Evolutionary conservation across 768 basidiomycete species (phyloP).

Genomic region (Boletellus ananiceps): DNA sequence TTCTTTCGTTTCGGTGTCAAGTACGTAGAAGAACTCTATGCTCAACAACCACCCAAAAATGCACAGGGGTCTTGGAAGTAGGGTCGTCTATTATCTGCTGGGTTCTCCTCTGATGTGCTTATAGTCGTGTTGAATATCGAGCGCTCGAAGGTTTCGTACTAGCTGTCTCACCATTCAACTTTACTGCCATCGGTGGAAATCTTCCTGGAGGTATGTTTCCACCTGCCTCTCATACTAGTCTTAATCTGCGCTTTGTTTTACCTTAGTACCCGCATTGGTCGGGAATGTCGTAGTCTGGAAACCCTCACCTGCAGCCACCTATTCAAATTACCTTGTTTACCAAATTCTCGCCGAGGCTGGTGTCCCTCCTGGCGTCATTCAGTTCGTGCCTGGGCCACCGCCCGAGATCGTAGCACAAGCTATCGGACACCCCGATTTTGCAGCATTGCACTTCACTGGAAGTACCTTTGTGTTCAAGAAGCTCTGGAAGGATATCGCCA

Average conservation of each 20-base stretch:
- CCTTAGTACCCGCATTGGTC: constrained; percentile 78
- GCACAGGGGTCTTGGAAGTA: constrained; percentile 91
- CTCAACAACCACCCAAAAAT: constrained; percentile 87
- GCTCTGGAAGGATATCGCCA: constrained; percentile 93
- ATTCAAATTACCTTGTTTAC: constrained; percentile 90
- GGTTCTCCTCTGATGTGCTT: constrained; percentile 6
- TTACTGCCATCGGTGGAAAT: constrained; percentile 97
- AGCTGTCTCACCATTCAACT: constrained; percentile 97
- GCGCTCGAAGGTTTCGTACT: constrained; percentile 98
- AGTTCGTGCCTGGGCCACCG: constrained; percentile 91
- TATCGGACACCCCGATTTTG: constrained; percentile 74
- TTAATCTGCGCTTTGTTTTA: background rate
- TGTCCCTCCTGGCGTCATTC: constrained; percentile 90
- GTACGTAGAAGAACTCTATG: constrained; percentile 92
- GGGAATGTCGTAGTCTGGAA: constrained; percentile 98
- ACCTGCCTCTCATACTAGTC: background rate
- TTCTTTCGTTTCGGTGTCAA: constrained; percentile 97
- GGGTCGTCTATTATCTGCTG: constrained; percentile 30
- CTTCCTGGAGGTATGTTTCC: constrained; percentile 59
- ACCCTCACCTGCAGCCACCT: constrained; percentile 91
- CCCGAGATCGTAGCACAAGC: constrained; percentile 81
- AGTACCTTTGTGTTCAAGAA: constrained; percentile 92
- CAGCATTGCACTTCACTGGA: constrained; percentile 94
- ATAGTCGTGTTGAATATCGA: constrained; percentile 91
- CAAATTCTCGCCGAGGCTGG: constrained; percentile 93